Evolutionary conservation across 805 yeast species (phyloP).

Genomic region (Metschnikowia hibisci): DNA sequence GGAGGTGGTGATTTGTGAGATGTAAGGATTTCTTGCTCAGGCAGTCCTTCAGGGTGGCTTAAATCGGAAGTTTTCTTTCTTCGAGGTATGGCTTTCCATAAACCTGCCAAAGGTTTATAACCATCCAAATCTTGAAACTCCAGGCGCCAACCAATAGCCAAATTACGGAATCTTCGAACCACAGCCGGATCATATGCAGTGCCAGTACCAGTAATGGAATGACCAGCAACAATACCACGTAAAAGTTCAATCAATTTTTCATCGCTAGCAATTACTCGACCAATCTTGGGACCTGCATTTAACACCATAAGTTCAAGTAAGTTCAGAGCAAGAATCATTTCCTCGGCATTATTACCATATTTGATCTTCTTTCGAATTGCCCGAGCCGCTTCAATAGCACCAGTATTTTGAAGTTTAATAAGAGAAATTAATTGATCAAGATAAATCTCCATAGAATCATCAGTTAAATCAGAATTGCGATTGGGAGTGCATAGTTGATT

Average conservation of each 20-base stretch:
- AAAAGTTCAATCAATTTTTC: constrained; percentile 63
- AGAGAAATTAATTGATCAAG: constrained; percentile 58
- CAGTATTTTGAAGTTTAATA: constrained; percentile 35
- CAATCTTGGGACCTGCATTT: constrained; percentile 42
- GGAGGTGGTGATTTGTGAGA: constrained; percentile 12
- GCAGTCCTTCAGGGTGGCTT: not conserved
- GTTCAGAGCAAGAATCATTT: constrained; percentile 62
- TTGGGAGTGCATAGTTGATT: constrained; percentile 47
- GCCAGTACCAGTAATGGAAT: constrained; percentile 32
- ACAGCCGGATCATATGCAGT: constrained; percentile 39
- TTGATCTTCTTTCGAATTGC: constrained; percentile 86
- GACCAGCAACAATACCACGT: constrained; percentile 43
- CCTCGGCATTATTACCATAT: constrained; percentile 60
- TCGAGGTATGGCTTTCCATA: constrained; percentile 46
- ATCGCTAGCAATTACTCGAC: constrained; percentile 57
- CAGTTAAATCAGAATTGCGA: constrained; percentile 35
- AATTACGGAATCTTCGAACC: constrained; percentile 42
- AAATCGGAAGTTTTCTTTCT: constrained; percentile 1
- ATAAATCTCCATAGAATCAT: constrained; percentile 39
- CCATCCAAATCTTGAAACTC: constrained; percentile 50
- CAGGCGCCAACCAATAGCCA: constrained; percentile 65
- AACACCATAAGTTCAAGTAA: constrained; percentile 37
- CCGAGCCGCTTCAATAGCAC: constrained; percentile 76
- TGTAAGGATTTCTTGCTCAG: not conserved
- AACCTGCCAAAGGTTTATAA: constrained; percentile 44